A percentile compares a stretch with the other conserved stretches of the same genome.
Evolutionary conservation across 2,329 filamentous ascomycete genomes (phyloP).

Genomic region (Blastomyces parvus): DNA sequence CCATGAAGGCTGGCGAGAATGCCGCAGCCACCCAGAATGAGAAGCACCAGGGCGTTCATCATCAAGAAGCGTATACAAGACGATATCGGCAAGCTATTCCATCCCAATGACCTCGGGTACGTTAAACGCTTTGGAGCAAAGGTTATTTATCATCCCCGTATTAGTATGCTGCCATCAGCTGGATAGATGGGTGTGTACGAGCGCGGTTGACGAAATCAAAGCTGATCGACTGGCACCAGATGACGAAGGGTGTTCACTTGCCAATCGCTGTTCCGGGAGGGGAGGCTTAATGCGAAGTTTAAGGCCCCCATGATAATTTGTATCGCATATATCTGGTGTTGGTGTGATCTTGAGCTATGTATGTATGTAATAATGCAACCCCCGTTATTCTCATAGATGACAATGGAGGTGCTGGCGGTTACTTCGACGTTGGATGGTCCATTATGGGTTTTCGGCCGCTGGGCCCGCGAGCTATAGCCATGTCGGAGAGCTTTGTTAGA

Average conservation of each 20-base stretch:
- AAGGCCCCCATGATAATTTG: not conserved
- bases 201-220: not conserved
- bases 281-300: not conserved
- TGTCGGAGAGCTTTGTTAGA: not conserved
- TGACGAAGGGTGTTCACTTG: not conserved
- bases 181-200: not conserved
- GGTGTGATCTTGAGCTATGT: not conserved
- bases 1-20: not conserved
- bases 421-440: not conserved
- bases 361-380: not conserved
- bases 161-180: not conserved
- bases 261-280: not conserved
- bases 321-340: not conserved
- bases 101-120: conserved; percentile 24
- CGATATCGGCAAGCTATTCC: conserved; percentile 25
- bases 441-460: not conserved
- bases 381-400: not conserved
- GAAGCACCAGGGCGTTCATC: not conserved
- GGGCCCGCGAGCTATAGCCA: not conserved
- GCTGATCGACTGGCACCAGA: not conserved
- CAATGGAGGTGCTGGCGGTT: not conserved
- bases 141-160: not conserved
- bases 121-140: not conserved
- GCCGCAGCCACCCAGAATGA: not conserved
- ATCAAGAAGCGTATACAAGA: conserved; percentile 19